phyloP scores from a whole-genome alignment of 108 stramenopile genomes.

The Chaetoceros muelleri region DNA sequence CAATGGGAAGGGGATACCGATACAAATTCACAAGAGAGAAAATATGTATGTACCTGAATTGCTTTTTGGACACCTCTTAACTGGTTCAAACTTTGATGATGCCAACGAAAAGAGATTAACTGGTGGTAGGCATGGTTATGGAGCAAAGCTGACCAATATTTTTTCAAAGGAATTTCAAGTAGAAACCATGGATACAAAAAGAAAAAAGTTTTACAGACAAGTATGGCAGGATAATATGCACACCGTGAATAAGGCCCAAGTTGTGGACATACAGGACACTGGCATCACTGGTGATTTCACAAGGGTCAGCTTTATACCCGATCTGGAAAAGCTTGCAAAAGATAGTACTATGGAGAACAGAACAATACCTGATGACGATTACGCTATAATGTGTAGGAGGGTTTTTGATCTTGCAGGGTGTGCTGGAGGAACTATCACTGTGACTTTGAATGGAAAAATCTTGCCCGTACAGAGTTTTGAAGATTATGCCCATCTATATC shows the following conservation, averaged over 20 bases:
- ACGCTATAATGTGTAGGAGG: constrained; percentile 70
- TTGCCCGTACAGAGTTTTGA: constrained; percentile 24
- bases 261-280: constrained; percentile 10
- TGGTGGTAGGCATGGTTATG: constrained; percentile 86
- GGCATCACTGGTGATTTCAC: constrained; percentile 33
- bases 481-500: constrained; percentile 31
- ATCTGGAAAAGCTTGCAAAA: constrained; percentile 40
- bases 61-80: constrained; percentile 96
- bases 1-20: constrained; percentile 67
- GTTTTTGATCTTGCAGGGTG: constrained; percentile 85
- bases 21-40: constrained; percentile 45
- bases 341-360: constrained; percentile 12
- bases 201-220: constrained; percentile 39
- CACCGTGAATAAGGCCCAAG: constrained; percentile 29
- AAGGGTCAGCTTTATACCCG: constrained; percentile 67
- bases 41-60: constrained; percentile 88
- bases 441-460: constrained; percentile 43
- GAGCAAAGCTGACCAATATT: constrained; percentile 86
- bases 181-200: constrained; percentile 51
- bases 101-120: constrained; percentile 80
- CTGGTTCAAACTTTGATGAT: constrained; percentile 98
- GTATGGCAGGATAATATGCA: constrained; percentile 76
- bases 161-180: constrained; percentile 67
- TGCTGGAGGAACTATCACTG: constrained; percentile 51
- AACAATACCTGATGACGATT: constrained; percentile 46